Evolutionary conservation across 2,329 filamentous ascomycete genomes (phyloP).

Genomic region (Alternaria alternata): DNA sequence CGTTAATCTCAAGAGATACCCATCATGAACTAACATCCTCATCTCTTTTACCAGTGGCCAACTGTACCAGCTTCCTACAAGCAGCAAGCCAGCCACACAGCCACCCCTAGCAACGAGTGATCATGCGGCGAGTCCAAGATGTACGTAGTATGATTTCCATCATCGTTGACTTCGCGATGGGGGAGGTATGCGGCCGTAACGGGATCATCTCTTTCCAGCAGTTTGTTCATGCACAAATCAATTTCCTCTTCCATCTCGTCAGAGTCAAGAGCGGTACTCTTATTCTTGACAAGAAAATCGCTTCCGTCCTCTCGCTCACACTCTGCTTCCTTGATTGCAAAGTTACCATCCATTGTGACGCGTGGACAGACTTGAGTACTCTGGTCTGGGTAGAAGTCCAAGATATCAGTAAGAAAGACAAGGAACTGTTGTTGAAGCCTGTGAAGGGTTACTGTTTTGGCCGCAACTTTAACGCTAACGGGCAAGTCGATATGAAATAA

Average conservation of each 20-base stretch:
- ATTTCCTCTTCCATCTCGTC: conserved; percentile 5
- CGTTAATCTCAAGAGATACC: not conserved
- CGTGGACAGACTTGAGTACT: not conserved
- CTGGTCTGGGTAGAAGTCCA: not conserved
- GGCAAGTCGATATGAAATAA: not conserved
- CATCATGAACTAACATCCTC: not conserved
- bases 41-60: not conserved
- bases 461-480: not conserved
- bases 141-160: not conserved
- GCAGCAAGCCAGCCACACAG: not conserved
- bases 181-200: not conserved
- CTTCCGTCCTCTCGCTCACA: not conserved
- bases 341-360: not conserved
- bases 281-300: not conserved
- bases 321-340: not conserved
- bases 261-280: not conserved
- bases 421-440: not conserved
- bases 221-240: not conserved
- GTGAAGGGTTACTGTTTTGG: not conserved
- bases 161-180: not conserved
- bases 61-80: not conserved
- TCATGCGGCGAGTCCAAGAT: not conserved
- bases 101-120: not conserved
- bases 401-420: not conserved
- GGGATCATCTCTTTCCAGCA: not conserved